A percentile compares a stretch with the other conserved stretches of the same genome.
phyloP scores from a whole-genome alignment of 805 yeast genomes.

The Nakazawaea wickerhamii region DNA sequence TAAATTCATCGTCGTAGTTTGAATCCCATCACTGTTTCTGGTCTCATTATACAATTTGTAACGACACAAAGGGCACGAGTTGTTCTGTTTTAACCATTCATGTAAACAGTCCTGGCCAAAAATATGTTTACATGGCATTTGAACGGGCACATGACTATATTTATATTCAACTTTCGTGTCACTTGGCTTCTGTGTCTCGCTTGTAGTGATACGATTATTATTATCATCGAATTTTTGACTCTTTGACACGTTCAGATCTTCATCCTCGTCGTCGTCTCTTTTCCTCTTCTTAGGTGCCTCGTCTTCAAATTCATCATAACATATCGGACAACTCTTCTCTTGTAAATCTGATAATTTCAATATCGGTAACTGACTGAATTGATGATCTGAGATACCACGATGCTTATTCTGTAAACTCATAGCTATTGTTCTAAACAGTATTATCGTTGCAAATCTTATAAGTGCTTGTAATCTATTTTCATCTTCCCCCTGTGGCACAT shows the following conservation, averaged over 20 bases:
- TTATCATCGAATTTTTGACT: slow-evolving; percentile 7
- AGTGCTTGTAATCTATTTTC: slow-evolving; percentile 57
- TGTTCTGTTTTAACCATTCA: slow-evolving; percentile 74
- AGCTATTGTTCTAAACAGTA: slow-evolving; percentile 61
- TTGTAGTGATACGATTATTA: slow-evolving; percentile 1
- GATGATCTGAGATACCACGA: slow-evolving; percentile 47
- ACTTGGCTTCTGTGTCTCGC: slow-evolving; percentile 16
- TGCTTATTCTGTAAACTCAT: slow-evolving; percentile 38
- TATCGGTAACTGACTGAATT: slow-evolving; percentile 46
- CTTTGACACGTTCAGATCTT: slow-evolving; percentile 7
- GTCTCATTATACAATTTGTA: slow-evolving; percentile 34
- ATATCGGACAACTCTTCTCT: slow-evolving; percentile 50
- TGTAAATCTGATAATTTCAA: slow-evolving; percentile 26
- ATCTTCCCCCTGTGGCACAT: slow-evolving; percentile 52
- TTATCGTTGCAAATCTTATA: slow-evolving; percentile 60
- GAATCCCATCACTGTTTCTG: slow-evolving; percentile 12
- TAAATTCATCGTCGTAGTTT: slow-evolving; percentile 27
- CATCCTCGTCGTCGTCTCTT: slow-evolving; percentile 9
- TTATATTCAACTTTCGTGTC: slow-evolving; percentile 21
- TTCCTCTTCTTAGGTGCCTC: slow-evolving; percentile 17
- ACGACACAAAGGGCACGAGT: slow-evolving; percentile 87
- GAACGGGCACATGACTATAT: slow-evolving; percentile 57
- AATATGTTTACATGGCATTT: slow-evolving; percentile 79
- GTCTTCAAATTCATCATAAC: slow-evolving; percentile 49
- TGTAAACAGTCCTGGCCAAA: slow-evolving; percentile 84